Base-by-base conservation (phyloP, 495 filamentous ascomycete species). In the Penicilliopsis zonata region DNA sequence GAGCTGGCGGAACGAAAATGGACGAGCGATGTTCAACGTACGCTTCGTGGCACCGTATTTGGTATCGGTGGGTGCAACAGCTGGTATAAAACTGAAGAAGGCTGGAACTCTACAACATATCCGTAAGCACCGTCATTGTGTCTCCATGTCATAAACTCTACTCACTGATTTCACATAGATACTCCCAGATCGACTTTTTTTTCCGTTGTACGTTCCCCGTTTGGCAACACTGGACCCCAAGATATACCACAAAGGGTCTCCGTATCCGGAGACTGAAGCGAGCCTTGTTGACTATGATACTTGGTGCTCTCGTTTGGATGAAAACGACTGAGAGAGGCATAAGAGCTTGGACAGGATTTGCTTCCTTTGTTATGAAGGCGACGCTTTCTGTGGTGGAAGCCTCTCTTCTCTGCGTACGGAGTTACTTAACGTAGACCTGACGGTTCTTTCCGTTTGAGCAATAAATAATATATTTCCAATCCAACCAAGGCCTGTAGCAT, bases 21-120 rank as follows among this genome's bases (percentile, higher is more conserved):
- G 56, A 65, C 72, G n/a, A 37, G 46, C 16, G 55, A 64, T 12
- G 53, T 76, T 6, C 74, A 78, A 38, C 43, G 57, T 38, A 49
- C 49, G 15, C 40, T 78, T 29, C 70, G 70, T 43, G 49, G 58
- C 4, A 74, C 62, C 3, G 64, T 76, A 0, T 76, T 64, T 52
- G 53, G 50, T 18, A 63, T 43, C 8, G 67, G 69, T 3, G 57
- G 64, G 1, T 78, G 74, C 44, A 44, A 43, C 10, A 74, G 61
- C 36, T 78, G 74, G 74, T 78, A 77, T 42, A 57, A 53, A 35
- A 64, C 55, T 5, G 61, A 57, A 4, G 55, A 59, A 19, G 74
- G 69, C 1, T 78, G 74, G 74, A 77, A 78, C 31, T 65, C 67
- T 2, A 65, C 60, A 3, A 56, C 57, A 6, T 76, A 76, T 50